Evolutionary conservation across 1,284 basidiomycete genomes (phyloP).

Genomic region (Apiotrichum gracile): DNA sequence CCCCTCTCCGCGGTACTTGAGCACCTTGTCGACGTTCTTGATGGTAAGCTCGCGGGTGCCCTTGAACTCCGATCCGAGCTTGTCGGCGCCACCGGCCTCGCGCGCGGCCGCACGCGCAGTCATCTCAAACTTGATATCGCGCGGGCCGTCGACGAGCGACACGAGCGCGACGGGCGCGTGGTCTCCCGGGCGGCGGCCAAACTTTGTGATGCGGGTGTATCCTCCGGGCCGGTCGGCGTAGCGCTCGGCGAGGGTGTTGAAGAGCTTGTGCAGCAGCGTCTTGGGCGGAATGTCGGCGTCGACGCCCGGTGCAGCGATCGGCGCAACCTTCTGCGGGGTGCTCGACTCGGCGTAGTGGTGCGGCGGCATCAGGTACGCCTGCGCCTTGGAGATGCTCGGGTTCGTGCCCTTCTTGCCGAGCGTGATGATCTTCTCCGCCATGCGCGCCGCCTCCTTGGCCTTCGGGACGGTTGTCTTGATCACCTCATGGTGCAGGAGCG

Average conservation of each 20-base stretch:
- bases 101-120: slow-evolving; percentile 74
- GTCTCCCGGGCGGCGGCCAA: slow-evolving; percentile 82
- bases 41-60: not conserved
- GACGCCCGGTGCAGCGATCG: slow-evolving; percentile 16
- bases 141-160: slow-evolving; percentile 88
- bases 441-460: slow-evolving; percentile 81
- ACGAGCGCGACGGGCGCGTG: slow-evolving; percentile 89
- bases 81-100: slow-evolving; percentile 48
- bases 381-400: slow-evolving; percentile 59
- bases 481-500: slow-evolving; percentile 89
- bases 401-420: slow-evolving; percentile 74
- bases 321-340: slow-evolving; percentile 9
- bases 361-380: slow-evolving; percentile 62
- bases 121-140: slow-evolving; percentile 80
- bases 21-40: slow-evolving; percentile 30
- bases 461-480: slow-evolving; percentile 96
- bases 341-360: slow-evolving; percentile 21
- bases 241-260: slow-evolving; percentile 70
- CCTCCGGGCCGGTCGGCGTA: slow-evolving; percentile 83
- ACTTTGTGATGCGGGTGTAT: slow-evolving; percentile 90
- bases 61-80: not conserved
- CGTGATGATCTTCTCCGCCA: slow-evolving; percentile 94
- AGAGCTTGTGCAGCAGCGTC: slow-evolving; percentile 69
- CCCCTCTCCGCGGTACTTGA: slow-evolving; percentile 42
- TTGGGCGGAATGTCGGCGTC: slow-evolving; percentile 47